These are phyloP conservation scores for Adansonia rubrostipa DNA, from an alignment of 441 rosid genomes.

Conservation along the genomic window DNA sequence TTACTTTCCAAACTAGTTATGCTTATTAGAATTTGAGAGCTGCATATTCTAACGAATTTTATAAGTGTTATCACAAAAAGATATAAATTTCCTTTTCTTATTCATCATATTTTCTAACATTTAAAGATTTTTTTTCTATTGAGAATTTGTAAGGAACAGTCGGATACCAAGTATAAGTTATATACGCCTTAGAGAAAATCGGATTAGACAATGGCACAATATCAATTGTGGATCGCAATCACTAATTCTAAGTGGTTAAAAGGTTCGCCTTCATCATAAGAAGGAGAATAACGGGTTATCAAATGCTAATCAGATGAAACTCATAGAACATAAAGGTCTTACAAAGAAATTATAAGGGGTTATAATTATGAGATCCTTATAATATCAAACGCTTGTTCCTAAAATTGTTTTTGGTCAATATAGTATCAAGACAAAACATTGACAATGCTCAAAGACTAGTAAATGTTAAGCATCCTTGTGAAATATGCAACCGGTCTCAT, in stretches of 20 bases:
- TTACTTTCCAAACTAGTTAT: neutral
- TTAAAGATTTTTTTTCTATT: neutral
- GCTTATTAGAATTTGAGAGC: neutral
- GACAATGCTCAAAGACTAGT: neutral
- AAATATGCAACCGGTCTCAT: neutral
- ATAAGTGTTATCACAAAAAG: neutral
- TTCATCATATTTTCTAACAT: neutral
- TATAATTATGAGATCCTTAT: neutral
- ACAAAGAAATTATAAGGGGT: neutral
- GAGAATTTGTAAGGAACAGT: neutral
- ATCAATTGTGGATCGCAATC: neutral
- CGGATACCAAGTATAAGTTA: neutral
- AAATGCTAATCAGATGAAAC: neutral
- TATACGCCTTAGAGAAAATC: neutral
- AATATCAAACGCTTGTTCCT: neutral
- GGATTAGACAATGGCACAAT: neutral
- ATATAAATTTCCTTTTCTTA: neutral
- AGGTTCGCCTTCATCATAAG: neutral
- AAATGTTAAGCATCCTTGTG: conserved; percentile 6
- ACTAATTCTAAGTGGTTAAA: neutral
- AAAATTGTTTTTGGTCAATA: neutral
- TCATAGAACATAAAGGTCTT: neutral
- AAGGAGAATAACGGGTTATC: neutral
- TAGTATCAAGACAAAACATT: neutral
- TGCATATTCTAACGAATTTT: neutral